A percentile compares a stretch with the other conserved stretches of the same genome.
Evolutionary conservation across 2,329 filamentous ascomycete genomes (phyloP).

Genomic region (Madurella mycetomatis): DNA sequence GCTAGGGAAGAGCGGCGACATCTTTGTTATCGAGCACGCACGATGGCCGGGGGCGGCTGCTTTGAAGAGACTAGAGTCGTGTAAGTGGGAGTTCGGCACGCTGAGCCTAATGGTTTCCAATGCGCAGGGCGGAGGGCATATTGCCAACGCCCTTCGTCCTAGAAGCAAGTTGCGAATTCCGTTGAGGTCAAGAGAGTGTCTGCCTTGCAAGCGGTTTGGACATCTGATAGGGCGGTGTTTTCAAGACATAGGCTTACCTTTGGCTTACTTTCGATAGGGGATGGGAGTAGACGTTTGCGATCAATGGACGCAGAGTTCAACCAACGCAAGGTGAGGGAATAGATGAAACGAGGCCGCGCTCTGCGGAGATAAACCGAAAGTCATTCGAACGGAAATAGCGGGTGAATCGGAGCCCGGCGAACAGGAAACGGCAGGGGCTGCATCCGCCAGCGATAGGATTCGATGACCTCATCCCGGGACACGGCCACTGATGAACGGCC

Average conservation of each 20-base stretch:
- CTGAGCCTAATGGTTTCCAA: no score
- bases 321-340: not conserved
- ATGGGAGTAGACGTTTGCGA: not conserved
- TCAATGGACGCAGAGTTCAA: not conserved
- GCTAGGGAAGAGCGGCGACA: slow-evolving; percentile 53
- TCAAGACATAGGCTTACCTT: not conserved
- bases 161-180: no score
- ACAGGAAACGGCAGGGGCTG: no score
- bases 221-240: no score
- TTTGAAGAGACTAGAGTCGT: not conserved
- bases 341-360: not conserved
- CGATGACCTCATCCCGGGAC: no score
- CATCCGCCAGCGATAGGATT: not conserved
- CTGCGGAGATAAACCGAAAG: not conserved
- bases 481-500: no score
- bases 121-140: no score
- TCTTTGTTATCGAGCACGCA: slow-evolving; percentile 29
- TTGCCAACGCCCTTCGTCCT: no score
- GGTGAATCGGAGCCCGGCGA: not conserved
- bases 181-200: no score
- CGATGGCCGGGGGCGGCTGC: slow-evolving; percentile 10
- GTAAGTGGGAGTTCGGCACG: not conserved
- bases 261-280: not conserved
- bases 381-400: not conserved
- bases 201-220: no score